phyloP scores from a whole-genome alignment of 2,329 filamentous ascomycete species.

The Talaromyces sp. region DNA sequence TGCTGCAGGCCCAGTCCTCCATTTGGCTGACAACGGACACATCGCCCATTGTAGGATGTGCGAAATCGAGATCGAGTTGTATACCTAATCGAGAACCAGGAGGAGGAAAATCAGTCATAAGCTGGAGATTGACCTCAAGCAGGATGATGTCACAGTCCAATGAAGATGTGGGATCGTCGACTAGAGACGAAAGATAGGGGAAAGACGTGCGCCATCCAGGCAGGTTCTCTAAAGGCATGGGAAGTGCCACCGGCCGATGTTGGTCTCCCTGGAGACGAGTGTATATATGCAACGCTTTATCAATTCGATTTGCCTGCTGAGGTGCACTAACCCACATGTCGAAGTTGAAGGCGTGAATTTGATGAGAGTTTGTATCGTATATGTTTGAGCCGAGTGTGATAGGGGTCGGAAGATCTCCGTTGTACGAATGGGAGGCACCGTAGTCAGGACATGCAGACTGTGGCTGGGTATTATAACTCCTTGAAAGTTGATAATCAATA shows the following conservation, averaged over 20 bases:
- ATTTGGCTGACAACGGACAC: constrained; percentile 33
- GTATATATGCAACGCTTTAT: constrained; percentile 44
- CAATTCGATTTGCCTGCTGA: constrained; percentile 34
- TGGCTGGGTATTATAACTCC: constrained; percentile 28
- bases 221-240: constrained; percentile 40
- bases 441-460: constrained; percentile 32
- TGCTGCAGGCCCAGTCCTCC: constrained; percentile 44
- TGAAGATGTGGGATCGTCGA: constrained; percentile 33
- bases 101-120: constrained; percentile 45
- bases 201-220: constrained; percentile 41
- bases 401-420: constrained; percentile 33
- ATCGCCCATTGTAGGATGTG: constrained; percentile 32
- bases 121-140: constrained; percentile 42
- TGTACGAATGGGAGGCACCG: constrained; percentile 33
- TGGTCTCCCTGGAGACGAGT: constrained; percentile 42
- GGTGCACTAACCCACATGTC: constrained; percentile 46
- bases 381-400: constrained; percentile 34
- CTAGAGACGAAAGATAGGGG: constrained; percentile 37
- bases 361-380: constrained; percentile 29
- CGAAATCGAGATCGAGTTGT: constrained; percentile 42
- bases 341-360: constrained; percentile 40
- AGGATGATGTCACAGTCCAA: constrained; percentile 44
- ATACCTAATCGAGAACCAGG: constrained; percentile 42
- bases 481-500: constrained; percentile 32
- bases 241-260: constrained; percentile 32